Evolutionary conservation across 805 yeast species (phyloP).

Genomic region (Candida taoyuanica): DNA sequence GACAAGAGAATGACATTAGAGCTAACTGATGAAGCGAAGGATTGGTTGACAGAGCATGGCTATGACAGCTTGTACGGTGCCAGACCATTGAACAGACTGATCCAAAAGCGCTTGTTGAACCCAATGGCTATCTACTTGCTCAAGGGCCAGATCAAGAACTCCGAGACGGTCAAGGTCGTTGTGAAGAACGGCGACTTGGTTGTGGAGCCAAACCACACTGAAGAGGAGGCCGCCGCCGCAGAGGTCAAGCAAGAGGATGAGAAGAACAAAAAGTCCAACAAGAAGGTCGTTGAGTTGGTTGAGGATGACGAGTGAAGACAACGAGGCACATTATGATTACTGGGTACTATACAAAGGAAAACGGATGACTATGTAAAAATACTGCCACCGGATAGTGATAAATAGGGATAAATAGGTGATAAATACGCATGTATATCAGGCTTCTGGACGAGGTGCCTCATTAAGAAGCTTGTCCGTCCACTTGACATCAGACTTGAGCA

Average conservation of each 20-base stretch:
- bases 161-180: conserved; percentile 48
- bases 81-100: conserved; percentile 86
- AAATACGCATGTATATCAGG: too few species aligned
- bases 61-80: conserved; percentile 95
- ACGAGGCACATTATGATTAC: background rate
- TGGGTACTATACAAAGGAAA: too few species aligned
- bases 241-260: conserved; percentile 3
- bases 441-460: background rate
- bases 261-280: background rate
- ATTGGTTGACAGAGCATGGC: conserved; percentile 78
- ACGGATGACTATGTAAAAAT: too few species aligned
- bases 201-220: conserved; percentile 45
- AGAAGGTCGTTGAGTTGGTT: conserved; percentile 11
- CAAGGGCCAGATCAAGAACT: conserved; percentile 66
- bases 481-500: conserved; percentile 12
- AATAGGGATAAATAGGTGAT: too few species aligned
- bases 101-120: conserved; percentile 79
- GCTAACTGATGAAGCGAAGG: conserved; percentile 60
- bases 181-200: conserved; percentile 40
- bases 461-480: conserved; percentile 23
- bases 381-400: too few species aligned
- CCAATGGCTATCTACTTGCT: conserved; percentile 81
- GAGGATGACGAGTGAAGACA: conserved; percentile 9
- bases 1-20: conserved; percentile 71
- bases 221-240: conserved; percentile 23